Conservation (phyloP, 2,329 filamentous ascomycete genomes). For the Zopfia rhizophila region DNA sequence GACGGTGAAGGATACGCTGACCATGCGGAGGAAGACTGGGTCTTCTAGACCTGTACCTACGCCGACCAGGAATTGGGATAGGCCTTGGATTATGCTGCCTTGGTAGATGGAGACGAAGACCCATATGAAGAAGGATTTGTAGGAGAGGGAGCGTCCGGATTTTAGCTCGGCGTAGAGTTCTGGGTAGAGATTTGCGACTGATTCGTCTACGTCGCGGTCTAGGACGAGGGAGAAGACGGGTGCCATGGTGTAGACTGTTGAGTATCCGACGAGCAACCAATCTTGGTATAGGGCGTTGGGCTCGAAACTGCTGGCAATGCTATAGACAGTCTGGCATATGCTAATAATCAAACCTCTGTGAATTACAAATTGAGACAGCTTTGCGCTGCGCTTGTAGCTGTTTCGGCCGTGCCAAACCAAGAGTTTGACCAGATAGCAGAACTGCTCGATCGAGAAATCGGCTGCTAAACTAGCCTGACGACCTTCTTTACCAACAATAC, state of each 20-base stretch:
- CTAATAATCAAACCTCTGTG: slow-evolving; percentile 95
- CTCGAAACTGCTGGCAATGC: slow-evolving; percentile 90
- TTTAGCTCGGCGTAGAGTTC: slow-evolving; percentile 99
- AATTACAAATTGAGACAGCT: slow-evolving; percentile 97
- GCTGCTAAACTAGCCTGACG: slow-evolving; percentile 93
- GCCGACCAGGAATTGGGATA: slow-evolving; percentile 86
- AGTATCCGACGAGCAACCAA: slow-evolving; percentile 96
- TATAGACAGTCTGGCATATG: slow-evolving; percentile 97
- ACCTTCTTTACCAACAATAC: slow-evolving; percentile 98
- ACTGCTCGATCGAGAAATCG: slow-evolving; percentile 96
- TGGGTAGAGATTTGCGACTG: slow-evolving; percentile 91
- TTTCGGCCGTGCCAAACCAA: slow-evolving; percentile 99
- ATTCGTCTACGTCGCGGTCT: slow-evolving; percentile 94
- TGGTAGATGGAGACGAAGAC: slow-evolving; percentile 95
- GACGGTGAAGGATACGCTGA: slow-evolving; percentile 90
- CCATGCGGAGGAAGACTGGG: slow-evolving; percentile 67
- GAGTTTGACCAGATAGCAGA: slow-evolving; percentile 92
- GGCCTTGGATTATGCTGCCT: slow-evolving; percentile 93
- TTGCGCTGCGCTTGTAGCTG: slow-evolving; percentile 94
- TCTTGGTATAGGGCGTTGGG: slow-evolving; percentile 93
- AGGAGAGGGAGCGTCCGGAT: slow-evolving; percentile 83
- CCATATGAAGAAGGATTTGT: slow-evolving; percentile 97
- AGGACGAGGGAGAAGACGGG: slow-evolving; percentile 94
- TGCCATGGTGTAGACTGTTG: slow-evolving; percentile 92
- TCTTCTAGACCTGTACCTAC: slow-evolving; percentile 59